Evolutionary conservation across 2,329 filamentous ascomycete species (phyloP).

Genomic region (Penicillium sp.): DNA sequence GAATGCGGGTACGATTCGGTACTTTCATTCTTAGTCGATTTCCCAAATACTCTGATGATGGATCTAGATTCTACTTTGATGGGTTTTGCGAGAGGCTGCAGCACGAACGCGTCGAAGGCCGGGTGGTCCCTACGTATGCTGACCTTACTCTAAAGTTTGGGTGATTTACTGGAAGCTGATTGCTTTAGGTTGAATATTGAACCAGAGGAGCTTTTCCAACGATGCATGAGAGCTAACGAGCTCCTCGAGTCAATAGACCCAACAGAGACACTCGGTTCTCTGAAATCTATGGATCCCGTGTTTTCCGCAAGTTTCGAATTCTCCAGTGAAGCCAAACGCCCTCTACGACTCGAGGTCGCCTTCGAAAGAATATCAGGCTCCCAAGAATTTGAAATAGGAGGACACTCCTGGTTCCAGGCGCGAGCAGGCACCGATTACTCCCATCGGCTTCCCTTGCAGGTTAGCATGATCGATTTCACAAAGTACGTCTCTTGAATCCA

Average conservation of each 20-base stretch:
- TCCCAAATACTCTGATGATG: conserved; percentile 23
- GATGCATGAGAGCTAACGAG: conserved; percentile 25
- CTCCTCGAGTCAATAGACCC: conserved; percentile 26
- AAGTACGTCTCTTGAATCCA: conserved; percentile 22
- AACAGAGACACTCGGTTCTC: conserved; percentile 16
- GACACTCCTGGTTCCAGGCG: conserved; percentile 33
- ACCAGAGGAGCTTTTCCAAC: conserved; percentile 26
- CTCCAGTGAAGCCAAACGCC: conserved; percentile 22
- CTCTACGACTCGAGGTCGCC: conserved; percentile 22
- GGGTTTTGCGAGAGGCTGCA: conserved; percentile 41
- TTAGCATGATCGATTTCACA: conserved; percentile 35
- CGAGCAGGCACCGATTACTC: conserved; percentile 18
- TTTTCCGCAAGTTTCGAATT: conserved; percentile 43
- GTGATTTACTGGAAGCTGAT: neutral
- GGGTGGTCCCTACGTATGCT: conserved; percentile 34
- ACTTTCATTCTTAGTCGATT: conserved; percentile 38
- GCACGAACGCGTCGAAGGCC: conserved; percentile 33
- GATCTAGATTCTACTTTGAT: conserved; percentile 28
- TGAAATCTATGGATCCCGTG: conserved; percentile 25
- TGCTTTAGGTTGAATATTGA: conserved; percentile 17
- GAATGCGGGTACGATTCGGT: conserved; percentile 41
- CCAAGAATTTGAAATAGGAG: neutral
- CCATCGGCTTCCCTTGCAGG: conserved; percentile 27
- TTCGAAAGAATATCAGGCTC: neutral
- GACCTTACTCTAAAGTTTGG: neutral